phyloP scores from a whole-genome alignment of 2,329 filamentous ascomycete genomes.

The Exophiala calicioides region DNA sequence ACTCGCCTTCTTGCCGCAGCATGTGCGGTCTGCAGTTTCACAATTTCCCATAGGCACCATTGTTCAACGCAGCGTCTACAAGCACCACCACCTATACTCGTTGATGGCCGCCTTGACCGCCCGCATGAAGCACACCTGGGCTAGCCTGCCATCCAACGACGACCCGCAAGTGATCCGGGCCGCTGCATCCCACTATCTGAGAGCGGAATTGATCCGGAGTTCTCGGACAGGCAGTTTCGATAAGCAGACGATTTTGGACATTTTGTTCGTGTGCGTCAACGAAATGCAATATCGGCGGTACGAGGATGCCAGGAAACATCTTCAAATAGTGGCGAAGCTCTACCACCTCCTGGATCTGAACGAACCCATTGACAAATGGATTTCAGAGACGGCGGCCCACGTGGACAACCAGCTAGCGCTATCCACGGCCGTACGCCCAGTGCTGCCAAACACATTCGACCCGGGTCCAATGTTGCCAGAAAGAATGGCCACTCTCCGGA shows the following conservation, averaged over 20 bases:
- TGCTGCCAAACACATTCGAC: conserved; percentile 21
- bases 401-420: conserved; percentile 28
- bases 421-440: conserved; percentile 18
- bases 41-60: conserved; percentile 25
- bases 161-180: conserved; percentile 17
- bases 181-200: conserved; percentile 19
- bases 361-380: conserved; percentile 25
- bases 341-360: conserved; percentile 22
- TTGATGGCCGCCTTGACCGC: conserved; percentile 25
- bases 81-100: conserved; percentile 26
- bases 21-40: conserved; percentile 23
- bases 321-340: conserved; percentile 22
- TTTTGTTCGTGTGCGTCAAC: conserved; percentile 23
- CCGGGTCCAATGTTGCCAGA: conserved; percentile 28
- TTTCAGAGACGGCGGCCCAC: conserved; percentile 26
- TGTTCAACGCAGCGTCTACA: conserved; percentile 23
- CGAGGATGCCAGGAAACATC: conserved; percentile 24
- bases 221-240: conserved; percentile 21
- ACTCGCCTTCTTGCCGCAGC: conserved; percentile 21
- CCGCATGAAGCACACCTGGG: conserved; percentile 24
- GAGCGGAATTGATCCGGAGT: conserved; percentile 19
- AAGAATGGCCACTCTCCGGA: conserved; percentile 21
- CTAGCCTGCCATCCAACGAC: conserved; percentile 7
- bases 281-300: conserved; percentile 22
- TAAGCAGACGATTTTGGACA: conserved; percentile 26